phyloP scores from a whole-genome alignment of 179 eudicot species.

The Sideroxylon spinosum region DNA sequence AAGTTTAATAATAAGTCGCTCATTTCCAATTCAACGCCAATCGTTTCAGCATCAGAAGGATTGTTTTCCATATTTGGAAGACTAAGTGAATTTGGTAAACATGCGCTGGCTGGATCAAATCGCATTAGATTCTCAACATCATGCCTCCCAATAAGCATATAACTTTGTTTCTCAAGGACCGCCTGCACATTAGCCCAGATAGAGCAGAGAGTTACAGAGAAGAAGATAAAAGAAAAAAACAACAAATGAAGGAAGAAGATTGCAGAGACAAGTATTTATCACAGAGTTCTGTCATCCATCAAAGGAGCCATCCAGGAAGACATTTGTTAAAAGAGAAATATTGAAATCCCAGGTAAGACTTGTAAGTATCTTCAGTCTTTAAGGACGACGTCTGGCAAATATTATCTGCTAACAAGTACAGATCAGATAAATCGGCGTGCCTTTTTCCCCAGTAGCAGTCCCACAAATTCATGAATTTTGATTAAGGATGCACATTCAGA shows the following conservation, averaged over 20 bases:
- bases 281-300: neutral
- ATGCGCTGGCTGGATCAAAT: conserved; percentile 83
- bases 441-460: too few relatives aligned
- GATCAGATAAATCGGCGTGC: neutral
- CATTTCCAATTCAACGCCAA: conserved; percentile 72
- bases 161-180: conserved; percentile 98
- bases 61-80: conserved; percentile 32
- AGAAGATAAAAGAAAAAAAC: neutral
- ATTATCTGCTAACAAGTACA: neutral
- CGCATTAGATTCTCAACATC: conserved; percentile 89
- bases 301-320: neutral
- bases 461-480: too few relatives aligned
- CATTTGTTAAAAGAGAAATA: neutral
- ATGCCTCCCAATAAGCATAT: conserved; percentile 97
- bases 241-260: conserved; percentile 13
- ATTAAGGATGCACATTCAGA: too few relatives aligned
- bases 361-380: neutral
- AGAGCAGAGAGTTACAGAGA: neutral
- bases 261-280: neutral
- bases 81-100: conserved; percentile 55
- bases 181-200: conserved; percentile 50
- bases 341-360: neutral
- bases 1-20: conserved; percentile 72
- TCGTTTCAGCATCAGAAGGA: conserved; percentile 61
- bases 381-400: neutral